phyloP scores from a whole-genome alignment of 176 grass and related monocot species.

The maize (Zea mays) region Zm-B73-REFERENCE-NAM-5.0 NC_050101.1:106241001-106241500 shows the following conservation, averaged over 20 bases:
- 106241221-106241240: not conserved
- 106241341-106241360: not conserved
- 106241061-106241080: not conserved
- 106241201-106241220: not conserved
- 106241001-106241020: not conserved
- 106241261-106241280: not conserved
- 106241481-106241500: not conserved
- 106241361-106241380: slow-evolving; percentile 6
- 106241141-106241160: not conserved
- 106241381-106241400: slow-evolving; percentile 6
- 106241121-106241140: slow-evolving; percentile 5
- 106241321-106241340: not conserved
- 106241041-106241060: not conserved
- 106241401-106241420: not conserved
- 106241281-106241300: not conserved
- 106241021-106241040: not conserved
- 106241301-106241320: not conserved
- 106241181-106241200: not conserved
- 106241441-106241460: not conserved
- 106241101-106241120: not conserved
- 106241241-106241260: slow-evolving; percentile 30
- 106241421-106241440: not conserved
- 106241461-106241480: not conserved
- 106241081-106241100: not conserved
- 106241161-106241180: not conserved